phyloP scores from a whole-genome alignment of 208 protist genomes.

The Leishmania aethiopica region DNA sequence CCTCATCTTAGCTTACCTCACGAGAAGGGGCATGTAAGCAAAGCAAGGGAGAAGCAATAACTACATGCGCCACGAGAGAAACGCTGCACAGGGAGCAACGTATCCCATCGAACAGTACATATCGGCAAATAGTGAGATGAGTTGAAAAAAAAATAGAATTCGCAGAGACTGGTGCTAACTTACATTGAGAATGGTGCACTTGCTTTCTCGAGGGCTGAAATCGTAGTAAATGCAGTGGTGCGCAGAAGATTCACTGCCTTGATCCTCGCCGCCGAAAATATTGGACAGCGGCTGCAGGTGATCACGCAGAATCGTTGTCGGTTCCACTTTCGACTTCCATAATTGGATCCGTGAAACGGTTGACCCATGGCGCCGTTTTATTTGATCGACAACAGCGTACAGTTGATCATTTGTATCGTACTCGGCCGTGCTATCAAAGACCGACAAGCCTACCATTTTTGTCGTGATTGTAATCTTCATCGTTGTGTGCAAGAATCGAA shows the following conservation, averaged over 20 bases:
- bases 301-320: constrained; percentile 60
- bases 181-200: constrained; percentile 47
- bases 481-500: not conserved
- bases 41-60: not conserved
- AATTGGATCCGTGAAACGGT: constrained; percentile 45
- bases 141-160: not conserved
- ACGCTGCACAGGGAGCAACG: not conserved
- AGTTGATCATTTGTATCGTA: constrained; percentile 38
- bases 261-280: constrained; percentile 36
- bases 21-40: not conserved
- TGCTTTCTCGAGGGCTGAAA: constrained; percentile 40
- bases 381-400: constrained; percentile 46
- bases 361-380: constrained; percentile 61
- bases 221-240: constrained; percentile 63
- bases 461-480: constrained; percentile 27
- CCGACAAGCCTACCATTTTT: constrained; percentile 76
- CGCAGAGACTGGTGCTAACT: constrained; percentile 5
- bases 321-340: constrained; percentile 78
- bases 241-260: not conserved
- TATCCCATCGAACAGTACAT: not conserved
- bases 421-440: constrained; percentile 61
- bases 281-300: constrained; percentile 46
- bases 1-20: not conserved
- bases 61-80: not conserved
- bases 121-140: not conserved